Evolutionary conservation across 1,284 basidiomycete genomes (phyloP), one percentile per base, ranked within the genome.

Genomic region (Pulchroboletus neoregius): DNA sequence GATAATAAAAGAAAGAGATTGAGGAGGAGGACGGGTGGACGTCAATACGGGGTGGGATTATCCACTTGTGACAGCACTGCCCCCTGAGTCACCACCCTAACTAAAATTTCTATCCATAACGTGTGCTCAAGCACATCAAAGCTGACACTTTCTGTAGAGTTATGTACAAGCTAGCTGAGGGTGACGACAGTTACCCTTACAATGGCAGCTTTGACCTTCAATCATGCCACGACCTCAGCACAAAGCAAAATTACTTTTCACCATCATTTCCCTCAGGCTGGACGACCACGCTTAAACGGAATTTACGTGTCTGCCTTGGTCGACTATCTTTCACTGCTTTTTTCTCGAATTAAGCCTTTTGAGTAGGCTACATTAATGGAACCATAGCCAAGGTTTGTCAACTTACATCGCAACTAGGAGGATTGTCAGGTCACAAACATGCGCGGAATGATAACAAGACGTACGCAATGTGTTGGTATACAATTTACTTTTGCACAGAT

Each of bases 401-500:
- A 42, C 43, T 43, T 8, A 41, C 47, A 51, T 45, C 45, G 46
- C 42, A 23, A 56, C 51, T 43, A 27, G 12, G 6, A 22, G n/a
- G 13, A 3, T 18, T 12, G 18, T 52, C 40, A 50, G 47, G 10
- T 20, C 30, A 48, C 26, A 16, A 33, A 27, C 6, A 38, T 8
- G 30, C 4, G 12, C 9, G 18, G 16, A 23, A 37, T 16, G 16
- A 28, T 5, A 20, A 22, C 16, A 52, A n/a, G 32, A 40, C 44
- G 16, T 20, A 50, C 35, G 39, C 24, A 41, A 42, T 35, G 52
- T 54, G 46, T 38, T 49, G 27, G 35, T 38, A 40, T 37, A 33
- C 18, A 45, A 12, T 48, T 43, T 56, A n/a, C 39, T 54, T 38
- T 54, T 51, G 39, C 43, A 51, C 30, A 54, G 33, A 43, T 48